Evolutionary conservation across 768 basidiomycete genomes (phyloP), one percentile per base, ranked within the genome.

Genomic region (Amanita exitialis): DNA sequence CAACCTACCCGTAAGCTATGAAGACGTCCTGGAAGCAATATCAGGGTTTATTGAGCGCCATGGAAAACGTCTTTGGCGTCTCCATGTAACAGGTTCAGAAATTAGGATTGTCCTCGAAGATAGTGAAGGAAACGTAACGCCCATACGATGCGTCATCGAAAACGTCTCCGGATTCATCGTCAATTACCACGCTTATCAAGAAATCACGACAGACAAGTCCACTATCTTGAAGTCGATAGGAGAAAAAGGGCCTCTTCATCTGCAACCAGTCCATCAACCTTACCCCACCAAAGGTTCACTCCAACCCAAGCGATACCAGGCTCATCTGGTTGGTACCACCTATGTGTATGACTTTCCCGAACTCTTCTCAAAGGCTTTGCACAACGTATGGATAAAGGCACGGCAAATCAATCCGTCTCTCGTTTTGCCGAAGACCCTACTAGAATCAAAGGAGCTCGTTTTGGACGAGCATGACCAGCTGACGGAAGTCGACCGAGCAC

Each of bases 311-410:
- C 92, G 96, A 56, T 98, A 98, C 72, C 95, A 98, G 64, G 96
- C 96, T 20, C 96, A 99, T 67, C 80, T 97, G 53, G 85, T 96
- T 58, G 96, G 96, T 48, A 99, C 96, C 27, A 99, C 96, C 46
- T 99, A 98, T 65, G 94, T 89, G 28, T 98, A 98, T 68, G 96
- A 98, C 69, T 99, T 98, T 85, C 96, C 96, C 37, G 96, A 96
- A 61, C 81, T 99, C 56, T 99, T 98, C 77, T 86, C 93, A 35
- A 98, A 98, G 71, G 93, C 95, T 6, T 73, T 98, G 53, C 88
- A 92, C 61, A 91, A 93, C 60, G 77, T 92, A 55, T 99, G 96
- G 96, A 71, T 78, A 56, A 82, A 83, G 59, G 80, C 80, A 39
- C 79, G 85, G 36, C 66, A 70, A 36, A 69, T 66, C 23, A 79